Conservation (phyloP, 2,329 filamentous ascomycete genomes). For the Polychaeton citri region DNA sequence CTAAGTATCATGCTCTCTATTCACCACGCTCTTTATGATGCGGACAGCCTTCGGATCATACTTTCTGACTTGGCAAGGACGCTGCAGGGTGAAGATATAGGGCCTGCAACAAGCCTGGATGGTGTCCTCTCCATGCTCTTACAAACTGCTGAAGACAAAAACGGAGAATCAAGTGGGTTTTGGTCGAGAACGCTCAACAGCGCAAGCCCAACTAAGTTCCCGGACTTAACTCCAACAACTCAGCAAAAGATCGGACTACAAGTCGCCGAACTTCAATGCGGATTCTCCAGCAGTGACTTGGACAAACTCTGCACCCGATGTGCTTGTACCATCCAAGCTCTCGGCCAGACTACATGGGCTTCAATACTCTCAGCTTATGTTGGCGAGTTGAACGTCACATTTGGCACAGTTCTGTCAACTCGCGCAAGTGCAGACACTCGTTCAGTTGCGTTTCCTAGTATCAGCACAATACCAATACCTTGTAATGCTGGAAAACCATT, state of each 20-base stretch:
- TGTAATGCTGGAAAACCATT: slow-evolving; percentile 44
- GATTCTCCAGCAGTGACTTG: slow-evolving; percentile 32
- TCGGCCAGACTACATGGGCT: slow-evolving; percentile 67
- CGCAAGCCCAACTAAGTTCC: slow-evolving; percentile 51
- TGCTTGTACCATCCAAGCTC: slow-evolving; percentile 63
- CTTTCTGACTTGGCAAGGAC: slow-evolving; percentile 43
- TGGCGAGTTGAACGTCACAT: slow-evolving; percentile 60
- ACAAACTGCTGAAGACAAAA: slow-evolving; percentile 1
- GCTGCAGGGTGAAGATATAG: slow-evolving; percentile 21
- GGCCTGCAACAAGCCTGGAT: slow-evolving; percentile 24
- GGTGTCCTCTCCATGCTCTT: slow-evolving; percentile 14
- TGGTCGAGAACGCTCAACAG: slow-evolving; percentile 39
- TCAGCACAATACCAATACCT: slow-evolving; percentile 66
- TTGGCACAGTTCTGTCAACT: slow-evolving; percentile 71
- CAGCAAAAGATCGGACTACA: slow-evolving; percentile 21
- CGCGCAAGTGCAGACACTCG: slow-evolving; percentile 48
- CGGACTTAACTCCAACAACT: slow-evolving; percentile 54
- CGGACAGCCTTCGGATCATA: slow-evolving; percentile 54
- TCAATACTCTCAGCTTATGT: slow-evolving; percentile 61
- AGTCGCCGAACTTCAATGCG: slow-evolving; percentile 25
- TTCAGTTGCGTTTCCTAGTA: slow-evolving; percentile 57
- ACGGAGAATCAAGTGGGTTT: slow-evolving; percentile 28
- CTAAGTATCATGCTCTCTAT: slow-evolving; percentile 39
- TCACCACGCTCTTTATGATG: slow-evolving; percentile 81
- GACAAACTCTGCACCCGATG: slow-evolving; percentile 41